Conservation (phyloP, 2,329 filamentous ascomycete species). For the Paracoccidioides lutzii region DNA sequence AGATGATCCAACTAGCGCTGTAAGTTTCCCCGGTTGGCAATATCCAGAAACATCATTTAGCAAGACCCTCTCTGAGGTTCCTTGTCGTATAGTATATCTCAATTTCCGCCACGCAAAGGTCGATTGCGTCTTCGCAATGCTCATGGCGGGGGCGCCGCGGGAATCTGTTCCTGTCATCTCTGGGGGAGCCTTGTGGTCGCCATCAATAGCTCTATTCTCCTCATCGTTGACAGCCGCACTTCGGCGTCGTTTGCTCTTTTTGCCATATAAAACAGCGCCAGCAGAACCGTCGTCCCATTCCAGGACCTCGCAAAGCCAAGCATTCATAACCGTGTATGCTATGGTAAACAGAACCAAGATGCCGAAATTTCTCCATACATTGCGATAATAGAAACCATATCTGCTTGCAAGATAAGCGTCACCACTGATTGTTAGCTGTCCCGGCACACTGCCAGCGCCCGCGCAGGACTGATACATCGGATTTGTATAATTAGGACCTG, state of each 20-base stretch:
- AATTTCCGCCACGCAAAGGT: constrained; percentile 56
- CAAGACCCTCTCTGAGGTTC: constrained; percentile 43
- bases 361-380: constrained; percentile 59
- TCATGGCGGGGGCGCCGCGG: constrained; percentile 16
- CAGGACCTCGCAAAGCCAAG: constrained; percentile 52
- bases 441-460: constrained; percentile 40
- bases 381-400: constrained; percentile 38
- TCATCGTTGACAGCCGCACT: constrained; percentile 32
- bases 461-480: constrained; percentile 45
- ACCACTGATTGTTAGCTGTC: constrained; percentile 39
- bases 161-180: constrained; percentile 14
- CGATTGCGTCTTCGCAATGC: constrained; percentile 40
- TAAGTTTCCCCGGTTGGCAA: constrained; percentile 60
- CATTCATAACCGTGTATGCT: constrained; percentile 55
- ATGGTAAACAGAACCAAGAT: constrained; percentile 60
- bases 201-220: constrained; percentile 30
- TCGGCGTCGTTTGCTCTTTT: constrained; percentile 23
- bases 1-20: constrained; percentile 64
- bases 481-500: constrained; percentile 38
- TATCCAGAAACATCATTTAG: constrained; percentile 58
- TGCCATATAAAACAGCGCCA: constrained; percentile 54
- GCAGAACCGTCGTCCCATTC: constrained; percentile 46
- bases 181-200: constrained; percentile 1
- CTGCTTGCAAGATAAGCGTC: constrained; percentile 39
- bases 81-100: constrained; percentile 53